Evolutionary conservation across 495 filamentous ascomycete species (phyloP).

Genomic region (Penicillium bovifimosum): DNA sequence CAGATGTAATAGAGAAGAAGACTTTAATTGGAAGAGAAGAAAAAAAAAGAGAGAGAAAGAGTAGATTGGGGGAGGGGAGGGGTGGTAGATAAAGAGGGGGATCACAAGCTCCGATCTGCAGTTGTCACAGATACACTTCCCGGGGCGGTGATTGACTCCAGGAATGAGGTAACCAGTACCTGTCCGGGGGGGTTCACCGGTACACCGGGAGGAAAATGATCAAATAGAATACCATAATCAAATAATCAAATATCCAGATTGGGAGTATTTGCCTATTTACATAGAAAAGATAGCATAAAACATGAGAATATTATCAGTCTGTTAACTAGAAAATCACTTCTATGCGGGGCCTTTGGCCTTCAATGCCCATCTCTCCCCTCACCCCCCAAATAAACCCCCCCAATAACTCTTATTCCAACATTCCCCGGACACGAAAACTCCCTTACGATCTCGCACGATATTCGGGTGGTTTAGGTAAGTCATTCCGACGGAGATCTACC

Average conservation of each 20-base stretch:
- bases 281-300: too few relatives aligned
- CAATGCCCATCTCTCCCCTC: neutral
- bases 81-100: slow-evolving; percentile 17
- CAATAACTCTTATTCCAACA: neutral
- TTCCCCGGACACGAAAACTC: slow-evolving; percentile 6
- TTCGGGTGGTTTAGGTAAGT: slow-evolving; percentile 24
- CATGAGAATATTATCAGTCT: neutral
- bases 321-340: neutral
- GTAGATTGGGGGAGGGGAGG: neutral
- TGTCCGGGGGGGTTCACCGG: slow-evolving; percentile 22
- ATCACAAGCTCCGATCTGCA: slow-evolving; percentile 14
- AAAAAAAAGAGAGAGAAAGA: slow-evolving; percentile 13
- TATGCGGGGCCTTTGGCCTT: neutral
- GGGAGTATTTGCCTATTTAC: too few relatives aligned
- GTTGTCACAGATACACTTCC: slow-evolving; percentile 13
- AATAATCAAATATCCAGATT: neutral
- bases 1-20: slow-evolving; percentile 1
- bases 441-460: neutral
- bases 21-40: slow-evolving; percentile 6
- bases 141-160: slow-evolving; percentile 12
- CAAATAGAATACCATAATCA: neutral
- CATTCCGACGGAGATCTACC: slow-evolving; percentile 11
- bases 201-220: slow-evolving; percentile 17
- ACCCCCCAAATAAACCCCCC: too few relatives aligned
- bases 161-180: slow-evolving; percentile 26